Percentiles rank a stretch among this genome's conserved stretches.
Evolutionary conservation across 352 stramenopile species (phyloP).

Genomic region (Thalassiosira gravida): DNA sequence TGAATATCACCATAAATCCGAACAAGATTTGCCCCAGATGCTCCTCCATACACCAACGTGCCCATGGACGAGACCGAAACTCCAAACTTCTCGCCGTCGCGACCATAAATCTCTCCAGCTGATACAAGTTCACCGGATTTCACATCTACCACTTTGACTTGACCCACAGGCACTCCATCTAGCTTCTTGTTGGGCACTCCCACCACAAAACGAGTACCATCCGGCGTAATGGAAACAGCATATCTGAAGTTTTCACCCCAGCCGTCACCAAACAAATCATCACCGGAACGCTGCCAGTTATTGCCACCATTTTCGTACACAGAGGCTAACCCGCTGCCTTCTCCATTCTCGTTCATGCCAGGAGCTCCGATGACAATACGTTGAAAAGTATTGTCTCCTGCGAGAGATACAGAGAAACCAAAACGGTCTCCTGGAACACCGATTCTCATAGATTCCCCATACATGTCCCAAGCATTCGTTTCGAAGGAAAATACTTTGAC

Average conservation of each 20-base stretch:
- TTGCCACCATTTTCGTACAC: conserved; percentile 49
- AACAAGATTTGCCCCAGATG: conserved; percentile 42
- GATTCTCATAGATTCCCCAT: conserved; percentile 44
- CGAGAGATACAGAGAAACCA: conserved; percentile 58
- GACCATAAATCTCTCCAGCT: conserved; percentile 45
- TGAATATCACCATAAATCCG: conserved; percentile 37
- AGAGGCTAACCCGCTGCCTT: conserved; percentile 47
- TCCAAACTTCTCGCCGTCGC: conserved; percentile 53
- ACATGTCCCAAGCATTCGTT: conserved; percentile 32
- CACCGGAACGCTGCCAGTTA: conserved; percentile 36
- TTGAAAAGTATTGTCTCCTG: conserved; percentile 34
- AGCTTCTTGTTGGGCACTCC: conserved; percentile 56
- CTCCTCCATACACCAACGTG: conserved; percentile 45
- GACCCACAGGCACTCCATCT: conserved; percentile 44
- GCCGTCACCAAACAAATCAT: conserved; percentile 43
- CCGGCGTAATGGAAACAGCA: conserved; percentile 44
- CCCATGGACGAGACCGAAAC: conserved; percentile 49
- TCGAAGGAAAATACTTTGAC: conserved; percentile 49
- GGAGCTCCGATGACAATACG: conserved; percentile 60
- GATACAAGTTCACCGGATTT: conserved; percentile 16
- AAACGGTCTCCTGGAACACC: conserved; percentile 59
- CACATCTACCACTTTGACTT: conserved; percentile 50
- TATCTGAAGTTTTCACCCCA: conserved; percentile 55
- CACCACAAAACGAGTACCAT: conserved; percentile 48
- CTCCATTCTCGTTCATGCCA: conserved; percentile 44